Evolutionary conservation across 2,329 filamentous ascomycete genomes (phyloP).

Genomic region (Periconia sp.): DNA sequence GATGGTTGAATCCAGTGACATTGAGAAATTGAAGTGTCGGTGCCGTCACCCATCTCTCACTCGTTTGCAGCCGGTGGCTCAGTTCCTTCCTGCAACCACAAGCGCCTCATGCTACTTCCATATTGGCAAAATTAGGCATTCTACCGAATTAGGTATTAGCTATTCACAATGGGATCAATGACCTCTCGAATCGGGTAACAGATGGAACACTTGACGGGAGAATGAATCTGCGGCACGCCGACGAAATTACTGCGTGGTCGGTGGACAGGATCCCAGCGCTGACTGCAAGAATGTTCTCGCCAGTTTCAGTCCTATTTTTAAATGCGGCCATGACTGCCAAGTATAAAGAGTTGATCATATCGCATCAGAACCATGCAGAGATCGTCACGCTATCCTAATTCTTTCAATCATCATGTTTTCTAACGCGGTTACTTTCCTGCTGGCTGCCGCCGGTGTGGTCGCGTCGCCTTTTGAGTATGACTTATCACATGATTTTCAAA

Average conservation of each 20-base stretch:
- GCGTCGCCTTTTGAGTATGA: conserved; percentile 16
- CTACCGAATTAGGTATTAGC: background rate
- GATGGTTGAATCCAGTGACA: background rate
- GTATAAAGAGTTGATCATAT: background rate
- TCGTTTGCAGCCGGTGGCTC: background rate
- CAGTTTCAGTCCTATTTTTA: background rate
- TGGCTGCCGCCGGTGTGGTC: conserved; percentile 15
- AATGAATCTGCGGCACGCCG: no score
- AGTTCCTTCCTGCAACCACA: background rate
- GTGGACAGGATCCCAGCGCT: background rate
- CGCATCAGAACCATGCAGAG: background rate
- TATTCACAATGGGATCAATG: background rate
- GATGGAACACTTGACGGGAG: no score
- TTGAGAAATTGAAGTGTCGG: no score
- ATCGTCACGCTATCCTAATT: background rate
- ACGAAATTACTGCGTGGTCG: no score
- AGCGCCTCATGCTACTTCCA: background rate
- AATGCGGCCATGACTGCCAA: background rate
- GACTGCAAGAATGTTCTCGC: background rate
- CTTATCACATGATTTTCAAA: background rate
- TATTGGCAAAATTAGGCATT: no score
- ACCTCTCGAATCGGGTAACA: background rate
- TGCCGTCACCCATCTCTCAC: no score
- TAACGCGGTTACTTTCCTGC: conserved; percentile 13
- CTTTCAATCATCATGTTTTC: conserved; percentile 7